Base-by-base conservation (phyloP, 306 rosid genomes). In the Castanopsis chinensis region DNA sequence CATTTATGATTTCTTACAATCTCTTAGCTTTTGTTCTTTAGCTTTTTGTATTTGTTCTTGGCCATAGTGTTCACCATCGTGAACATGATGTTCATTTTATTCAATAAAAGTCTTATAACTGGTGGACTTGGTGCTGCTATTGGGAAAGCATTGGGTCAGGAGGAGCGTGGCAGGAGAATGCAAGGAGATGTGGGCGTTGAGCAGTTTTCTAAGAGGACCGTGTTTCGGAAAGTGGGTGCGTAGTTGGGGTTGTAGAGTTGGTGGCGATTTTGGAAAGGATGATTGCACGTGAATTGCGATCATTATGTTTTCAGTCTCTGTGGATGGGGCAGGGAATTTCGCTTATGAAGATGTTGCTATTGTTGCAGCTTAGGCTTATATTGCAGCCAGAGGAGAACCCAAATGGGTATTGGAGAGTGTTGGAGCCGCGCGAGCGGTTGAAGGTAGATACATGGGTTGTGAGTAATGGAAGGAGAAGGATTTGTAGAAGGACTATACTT, bases 341-440 rank as follows among this genome's bases (percentile, higher is more conserved):
- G 0, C 93, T 91, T 78, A 95, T 73, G 80, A 61, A 27, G 81
- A 82, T 43, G 79, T 33, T 27, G 33, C 78, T 84, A 63, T 20
- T 27, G 28, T 69, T 79, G 81, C 97, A 95, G 75, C 84, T 80
- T 37, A 95, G 88, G 32, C 74, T 92, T 85, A 95, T 88, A 76
- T 28, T n/a, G 76, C 98, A 95, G 69, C 81, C 94, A 83, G 84
- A 75, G 57, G 98, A 91, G 89, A 91, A 92, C 6, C 99, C 99
- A 21, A 95, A 88, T 0, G 97, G 97, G 80, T 86, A 87, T 6
- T 69, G 85, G 43, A 83, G 51, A 28, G 33, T 81, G 23, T 35
- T 5, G 45, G 52, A 23, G 45, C 80, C 83, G 78, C 99, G 92
- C 79, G 94, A 60, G 49, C 78, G 88, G 13, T 65, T 45, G 79